A percentile compares a stretch with the other conserved stretches of the same genome.
Conservation (phyloP, 2,329 filamentous ascomycete species). For the Epichloe glyceriae region DNA sequence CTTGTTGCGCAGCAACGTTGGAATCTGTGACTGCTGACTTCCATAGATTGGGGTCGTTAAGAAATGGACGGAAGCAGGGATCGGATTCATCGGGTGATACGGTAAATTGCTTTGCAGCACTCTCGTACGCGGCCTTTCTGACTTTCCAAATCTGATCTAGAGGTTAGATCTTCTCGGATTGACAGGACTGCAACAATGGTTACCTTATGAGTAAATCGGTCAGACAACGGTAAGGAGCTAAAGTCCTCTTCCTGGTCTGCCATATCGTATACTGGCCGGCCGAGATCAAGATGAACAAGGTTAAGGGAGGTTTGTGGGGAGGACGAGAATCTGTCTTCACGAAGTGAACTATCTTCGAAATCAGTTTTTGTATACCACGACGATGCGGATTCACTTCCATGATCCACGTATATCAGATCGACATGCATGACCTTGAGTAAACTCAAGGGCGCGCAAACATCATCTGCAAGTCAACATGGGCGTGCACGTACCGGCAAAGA, state of each 20-base stretch:
- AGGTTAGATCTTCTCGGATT: slow-evolving; percentile 5
- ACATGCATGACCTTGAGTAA: background rate
- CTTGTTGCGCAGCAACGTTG: slow-evolving; percentile 93
- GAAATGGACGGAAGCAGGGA: slow-evolving; percentile 74
- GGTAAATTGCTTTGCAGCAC: slow-evolving; percentile 77
- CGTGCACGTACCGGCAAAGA: slow-evolving; percentile 1
- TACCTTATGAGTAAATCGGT: slow-evolving; percentile 76
- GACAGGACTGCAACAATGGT: background rate
- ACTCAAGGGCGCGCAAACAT: background rate
- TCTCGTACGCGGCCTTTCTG: slow-evolving; percentile 87
- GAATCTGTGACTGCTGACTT: slow-evolving; percentile 87
- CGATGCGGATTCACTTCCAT: slow-evolving; percentile 14
- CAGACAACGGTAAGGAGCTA: slow-evolving; percentile 61
- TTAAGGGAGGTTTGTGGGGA: slow-evolving; percentile 7
- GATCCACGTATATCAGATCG: background rate
- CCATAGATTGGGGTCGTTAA: slow-evolving; percentile 76
- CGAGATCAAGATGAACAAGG: slow-evolving; percentile 9
- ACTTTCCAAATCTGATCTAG: slow-evolving; percentile 74
- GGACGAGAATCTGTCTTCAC: slow-evolving; percentile 5
- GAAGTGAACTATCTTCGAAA: slow-evolving; percentile 16
- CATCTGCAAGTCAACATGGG: background rate
- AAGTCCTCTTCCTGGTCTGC: slow-evolving; percentile 76
- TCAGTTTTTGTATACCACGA: slow-evolving; percentile 18
- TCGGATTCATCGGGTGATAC: slow-evolving; percentile 73
- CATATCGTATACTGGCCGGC: slow-evolving; percentile 36